Evolutionary conservation across 1,139 yeast genomes (phyloP), one percentile per base, ranked within the genome.

Genomic region (Arxiozyma slooffiae): DNA sequence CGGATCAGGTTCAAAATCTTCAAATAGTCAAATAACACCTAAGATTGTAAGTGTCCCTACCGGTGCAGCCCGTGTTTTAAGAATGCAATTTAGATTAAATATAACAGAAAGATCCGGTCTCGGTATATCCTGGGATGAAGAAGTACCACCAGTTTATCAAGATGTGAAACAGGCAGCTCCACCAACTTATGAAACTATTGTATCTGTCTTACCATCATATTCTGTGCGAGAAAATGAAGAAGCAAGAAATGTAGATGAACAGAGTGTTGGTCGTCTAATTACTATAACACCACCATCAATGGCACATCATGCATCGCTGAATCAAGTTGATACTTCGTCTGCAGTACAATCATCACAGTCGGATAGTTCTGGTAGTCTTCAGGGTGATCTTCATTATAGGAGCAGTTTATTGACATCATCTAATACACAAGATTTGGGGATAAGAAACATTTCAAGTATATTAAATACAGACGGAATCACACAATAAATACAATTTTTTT

Each of bases 111-210:
- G 97, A 52, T 84, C 96, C 0, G 99, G 99, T 0, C 74, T 92
- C 46, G 98, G 99, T 4, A 87, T 92, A 38, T 86, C 97, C 0
- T 92, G 98, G 98, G 97, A 92, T 68, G 97, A 90, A 64, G 98
- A 92, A 67, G 97, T 92, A 20, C 99, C 99, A 0, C 99, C 99
- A 1, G 86, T 88, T 22, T 92, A 94, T 62, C 88, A 80, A 49
- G 92, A 88, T 60, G 90, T 90, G 20, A 73, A 81, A 36, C 80
- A 94, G 0, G 72, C 86, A 45, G 80, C 94, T 44, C 97, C 98
- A 0, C 98, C 98, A 1, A 81, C 81, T 7, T 64, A 64, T 48
- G 59, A 56, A 2, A 52, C 49, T 24, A 48, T 53, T 24, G 47
- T 47, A 11, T 45, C 36, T 37, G 40, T 30, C 21, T 42, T 36